phyloP scores from a whole-genome alignment of 169 alveolate genomes.

The Pseudocohnilembus persalinus region DNA sequence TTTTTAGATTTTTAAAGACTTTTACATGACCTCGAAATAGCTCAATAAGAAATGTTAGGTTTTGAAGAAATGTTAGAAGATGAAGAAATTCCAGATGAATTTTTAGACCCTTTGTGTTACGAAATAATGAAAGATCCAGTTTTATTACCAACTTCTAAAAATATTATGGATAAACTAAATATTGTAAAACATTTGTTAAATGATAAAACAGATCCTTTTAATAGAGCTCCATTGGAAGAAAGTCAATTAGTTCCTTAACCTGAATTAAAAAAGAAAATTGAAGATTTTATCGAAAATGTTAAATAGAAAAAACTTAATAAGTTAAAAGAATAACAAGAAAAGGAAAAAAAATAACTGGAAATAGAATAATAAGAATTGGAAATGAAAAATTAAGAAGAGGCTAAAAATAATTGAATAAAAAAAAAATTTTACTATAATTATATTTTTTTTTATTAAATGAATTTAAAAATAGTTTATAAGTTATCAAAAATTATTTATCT shows the following conservation, averaged over 20 bases:
- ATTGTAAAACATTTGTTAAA: slow-evolving; percentile 56
- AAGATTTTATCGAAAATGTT: slow-evolving; percentile 15
- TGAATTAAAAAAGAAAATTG: slow-evolving; percentile 55
- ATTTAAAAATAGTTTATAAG: too few relatives aligned
- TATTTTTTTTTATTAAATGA: too few relatives aligned
- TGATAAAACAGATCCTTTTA: slow-evolving; percentile 63
- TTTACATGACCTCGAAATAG: background rate
- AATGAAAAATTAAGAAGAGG: too few relatives aligned
- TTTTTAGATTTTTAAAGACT: too few relatives aligned
- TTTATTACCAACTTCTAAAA: slow-evolving; percentile 51
- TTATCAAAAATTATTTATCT: too few relatives aligned
- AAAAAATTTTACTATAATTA: too few relatives aligned
- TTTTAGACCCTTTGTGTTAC: slow-evolving; percentile 38
- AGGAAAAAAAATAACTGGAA: background rate
- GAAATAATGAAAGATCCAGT: slow-evolving; percentile 64
- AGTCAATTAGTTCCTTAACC: slow-evolving; percentile 51
- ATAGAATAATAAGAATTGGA: too few relatives aligned
- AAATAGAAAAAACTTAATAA: background rate
- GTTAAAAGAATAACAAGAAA: background rate
- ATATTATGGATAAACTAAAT: slow-evolving; percentile 58
- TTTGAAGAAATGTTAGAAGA: background rate
- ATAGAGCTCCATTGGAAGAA: slow-evolving; percentile 42
- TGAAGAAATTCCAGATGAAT: slow-evolving; percentile 57
- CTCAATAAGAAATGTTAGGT: background rate
- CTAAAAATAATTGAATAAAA: too few relatives aligned